These are phyloP conservation scores for Penicillium bovifimosum DNA, from an alignment of 495 filamentous ascomycete genomes.

Conservation along the genomic window DNA sequence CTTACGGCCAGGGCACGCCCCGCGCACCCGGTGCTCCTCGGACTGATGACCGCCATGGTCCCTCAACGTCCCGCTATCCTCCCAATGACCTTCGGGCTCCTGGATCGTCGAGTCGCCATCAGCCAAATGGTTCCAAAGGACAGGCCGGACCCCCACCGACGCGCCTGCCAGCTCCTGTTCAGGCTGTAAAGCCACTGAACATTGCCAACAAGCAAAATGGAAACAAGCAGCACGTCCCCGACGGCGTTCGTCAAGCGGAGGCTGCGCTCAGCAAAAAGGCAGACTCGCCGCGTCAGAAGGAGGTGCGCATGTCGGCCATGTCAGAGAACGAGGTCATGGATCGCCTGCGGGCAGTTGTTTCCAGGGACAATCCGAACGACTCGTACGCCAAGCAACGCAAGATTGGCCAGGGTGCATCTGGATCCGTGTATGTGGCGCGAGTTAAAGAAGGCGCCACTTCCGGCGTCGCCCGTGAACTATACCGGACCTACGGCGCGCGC, in stretches of 20 bases:
- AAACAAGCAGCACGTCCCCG: conserved; percentile 43
- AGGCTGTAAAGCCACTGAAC: conserved; percentile 80
- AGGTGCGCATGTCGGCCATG: conserved; percentile 95
- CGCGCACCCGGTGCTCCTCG: conserved; percentile 22
- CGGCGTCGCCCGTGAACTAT: conserved; percentile 57
- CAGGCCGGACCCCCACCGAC: conserved; percentile 39
- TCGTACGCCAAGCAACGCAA: conserved; percentile 99
- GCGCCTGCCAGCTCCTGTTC: conserved; percentile 59
- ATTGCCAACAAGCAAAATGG: conserved; percentile 68
- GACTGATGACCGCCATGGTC: conserved; percentile 26
- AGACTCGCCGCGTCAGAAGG: conserved; percentile 66
- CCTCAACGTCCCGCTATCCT: conserved; percentile 33
- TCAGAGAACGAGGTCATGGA: conserved; percentile 95
- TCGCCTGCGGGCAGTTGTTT: conserved; percentile 85
- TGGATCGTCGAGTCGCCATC: conserved; percentile 43
- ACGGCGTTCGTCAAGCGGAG: conserved; percentile 75
- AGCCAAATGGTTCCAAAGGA: conserved; percentile 29
- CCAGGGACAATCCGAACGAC: conserved; percentile 81
- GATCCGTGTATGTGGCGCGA: conserved; percentile 95
- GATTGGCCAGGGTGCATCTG: conserved; percentile 96
- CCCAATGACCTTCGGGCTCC: conserved; percentile 37
- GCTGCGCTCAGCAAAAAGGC: conserved; percentile 72
- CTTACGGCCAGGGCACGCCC: conserved; percentile 21
- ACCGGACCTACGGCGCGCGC: conserved; percentile 62
- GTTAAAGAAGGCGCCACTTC: conserved; percentile 72